phyloP scores from a whole-genome alignment of 2,329 filamentous ascomycete genomes.

The Zymoseptoria brevis region DNA sequence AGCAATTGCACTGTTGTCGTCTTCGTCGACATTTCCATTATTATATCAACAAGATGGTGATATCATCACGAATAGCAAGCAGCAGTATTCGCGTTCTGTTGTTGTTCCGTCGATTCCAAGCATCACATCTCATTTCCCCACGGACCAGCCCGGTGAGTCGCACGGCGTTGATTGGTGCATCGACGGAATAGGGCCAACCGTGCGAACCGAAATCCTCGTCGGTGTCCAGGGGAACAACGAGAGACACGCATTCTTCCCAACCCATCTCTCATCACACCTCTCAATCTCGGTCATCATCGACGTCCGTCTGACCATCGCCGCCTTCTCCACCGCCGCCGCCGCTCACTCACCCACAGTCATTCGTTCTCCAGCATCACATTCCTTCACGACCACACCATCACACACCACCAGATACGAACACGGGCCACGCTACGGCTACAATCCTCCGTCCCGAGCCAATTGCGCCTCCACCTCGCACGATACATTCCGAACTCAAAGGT shows the following conservation, averaged over 20 bases:
- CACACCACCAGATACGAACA: too few relatives aligned
- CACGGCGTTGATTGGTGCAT: background rate
- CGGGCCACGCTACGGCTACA: too few relatives aligned
- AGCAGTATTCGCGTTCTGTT: background rate
- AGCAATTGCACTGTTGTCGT: too few relatives aligned
- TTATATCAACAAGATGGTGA: too few relatives aligned
- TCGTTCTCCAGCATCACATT: slow-evolving; percentile 1
- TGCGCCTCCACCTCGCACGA: background rate
- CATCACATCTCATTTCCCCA: background rate
- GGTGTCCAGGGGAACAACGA: background rate
- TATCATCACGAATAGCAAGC: too few relatives aligned
- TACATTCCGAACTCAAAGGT: background rate
- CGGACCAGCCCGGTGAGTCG: background rate
- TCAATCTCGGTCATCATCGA: slow-evolving; percentile 1
- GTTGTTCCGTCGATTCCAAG: background rate
- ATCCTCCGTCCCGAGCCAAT: background rate
- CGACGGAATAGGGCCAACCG: background rate
- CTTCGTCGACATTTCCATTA: too few relatives aligned
- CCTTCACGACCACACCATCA: background rate
- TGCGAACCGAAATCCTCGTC: background rate
- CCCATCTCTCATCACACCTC: background rate
- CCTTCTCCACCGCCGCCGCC: background rate
- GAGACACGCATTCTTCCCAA: background rate
- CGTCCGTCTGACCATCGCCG: background rate
- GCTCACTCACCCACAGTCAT: slow-evolving; percentile 6